Conservation (phyloP, 1,284 basidiomycete genomes). For the Boletus albobrunnescens region DNA sequence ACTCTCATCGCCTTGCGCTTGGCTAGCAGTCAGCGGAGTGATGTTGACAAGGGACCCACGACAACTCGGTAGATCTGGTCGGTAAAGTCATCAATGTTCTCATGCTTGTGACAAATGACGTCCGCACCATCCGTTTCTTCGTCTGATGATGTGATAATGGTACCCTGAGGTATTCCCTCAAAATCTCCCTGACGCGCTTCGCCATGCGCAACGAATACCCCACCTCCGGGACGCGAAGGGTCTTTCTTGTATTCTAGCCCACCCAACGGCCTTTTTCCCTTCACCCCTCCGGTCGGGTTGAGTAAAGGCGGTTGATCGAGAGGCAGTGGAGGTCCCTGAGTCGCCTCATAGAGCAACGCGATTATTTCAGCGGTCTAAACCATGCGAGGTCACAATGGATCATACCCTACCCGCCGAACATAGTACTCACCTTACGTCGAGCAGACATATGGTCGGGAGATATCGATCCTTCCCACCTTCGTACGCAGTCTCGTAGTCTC, state of each 20-base stretch:
- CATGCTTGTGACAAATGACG: conserved; percentile 18
- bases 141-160: conserved; percentile 53
- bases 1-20: conserved; percentile 25
- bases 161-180: conserved; percentile 58
- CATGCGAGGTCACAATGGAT: conserved; percentile 18
- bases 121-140: conserved; percentile 51
- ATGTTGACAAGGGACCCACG: conserved; percentile 47
- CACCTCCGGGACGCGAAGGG: conserved; percentile 73
- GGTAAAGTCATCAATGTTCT: conserved; percentile 26
- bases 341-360: conserved; percentile 86
- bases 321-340: conserved; percentile 63
- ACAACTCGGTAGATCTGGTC: conserved; percentile 19
- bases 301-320: conserved; percentile 55
- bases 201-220: conserved; percentile 74
- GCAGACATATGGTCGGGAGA: conserved; percentile 87
- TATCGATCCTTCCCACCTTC: conserved; percentile 77
- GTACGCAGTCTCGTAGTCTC: conserved; percentile 77
- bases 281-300: conserved; percentile 73
- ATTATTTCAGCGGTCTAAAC: conserved; percentile 88
- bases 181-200: conserved; percentile 44
- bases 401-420: conserved; percentile 19
- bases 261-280: conserved; percentile 49
- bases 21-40: conserved; percentile 40
- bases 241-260: conserved; percentile 71
- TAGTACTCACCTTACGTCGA: conserved; percentile 69